A percentile compares a stretch with the other conserved stretches of the same genome.
phyloP scores from a whole-genome alignment of 2,329 filamentous ascomycete species.

The Phialophora chinensis region DNA sequence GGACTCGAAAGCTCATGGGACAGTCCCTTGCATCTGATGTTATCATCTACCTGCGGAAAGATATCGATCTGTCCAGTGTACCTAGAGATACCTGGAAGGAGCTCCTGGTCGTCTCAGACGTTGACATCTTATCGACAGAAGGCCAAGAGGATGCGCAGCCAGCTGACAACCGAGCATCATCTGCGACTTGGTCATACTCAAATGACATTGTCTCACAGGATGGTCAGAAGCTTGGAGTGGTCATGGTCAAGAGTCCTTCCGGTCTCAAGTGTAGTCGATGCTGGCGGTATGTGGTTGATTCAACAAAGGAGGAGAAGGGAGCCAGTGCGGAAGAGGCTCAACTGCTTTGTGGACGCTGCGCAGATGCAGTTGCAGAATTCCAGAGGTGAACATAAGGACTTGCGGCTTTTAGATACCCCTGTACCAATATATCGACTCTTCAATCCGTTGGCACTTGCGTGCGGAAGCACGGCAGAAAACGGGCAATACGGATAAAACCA shows the following conservation, averaged over 20 bases:
- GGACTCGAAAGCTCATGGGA: slow-evolving; percentile 73
- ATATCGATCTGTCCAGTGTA: slow-evolving; percentile 25
- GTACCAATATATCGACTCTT: slow-evolving; percentile 25
- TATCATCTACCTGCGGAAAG: slow-evolving; percentile 21
- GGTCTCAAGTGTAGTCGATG: slow-evolving; percentile 78
- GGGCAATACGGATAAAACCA: neutral
- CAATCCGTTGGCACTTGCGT: neutral
- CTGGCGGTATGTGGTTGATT: slow-evolving; percentile 73
- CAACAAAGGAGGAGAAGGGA: neutral
- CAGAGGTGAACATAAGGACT: slow-evolving; percentile 9
- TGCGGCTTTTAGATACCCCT: slow-evolving; percentile 20
- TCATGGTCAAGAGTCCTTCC: slow-evolving; percentile 26
- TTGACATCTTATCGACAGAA: slow-evolving; percentile 15
- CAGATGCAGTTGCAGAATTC: slow-evolving; percentile 31
- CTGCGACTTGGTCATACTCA: slow-evolving; percentile 24
- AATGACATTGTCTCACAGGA: slow-evolving; percentile 24
- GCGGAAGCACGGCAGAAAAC: slow-evolving; percentile 1
- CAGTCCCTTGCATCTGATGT: slow-evolving; percentile 82
- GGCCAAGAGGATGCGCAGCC: neutral
- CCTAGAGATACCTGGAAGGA: slow-evolving; percentile 34
- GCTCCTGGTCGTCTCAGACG: slow-evolving; percentile 35
- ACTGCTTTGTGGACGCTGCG: slow-evolving; percentile 33
- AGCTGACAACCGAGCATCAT: neutral
- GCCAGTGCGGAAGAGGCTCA: slow-evolving; percentile 5
- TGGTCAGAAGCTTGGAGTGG: slow-evolving; percentile 21